phyloP scores from a whole-genome alignment of 192 early-diverging fungal genomes.

The Mycoemilia scoparia region DNA sequence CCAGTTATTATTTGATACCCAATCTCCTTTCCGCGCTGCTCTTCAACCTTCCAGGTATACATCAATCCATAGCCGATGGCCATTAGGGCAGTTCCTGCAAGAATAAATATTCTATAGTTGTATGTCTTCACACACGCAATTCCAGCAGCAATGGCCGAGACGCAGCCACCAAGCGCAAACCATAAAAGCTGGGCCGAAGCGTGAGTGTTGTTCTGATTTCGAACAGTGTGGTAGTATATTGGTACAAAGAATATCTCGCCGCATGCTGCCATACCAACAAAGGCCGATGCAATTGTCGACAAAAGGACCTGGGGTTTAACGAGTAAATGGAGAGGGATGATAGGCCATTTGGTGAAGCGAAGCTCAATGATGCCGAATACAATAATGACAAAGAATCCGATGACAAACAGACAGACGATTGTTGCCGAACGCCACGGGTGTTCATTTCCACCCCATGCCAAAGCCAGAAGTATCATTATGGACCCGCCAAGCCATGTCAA shows the following conservation, averaged over 20 bases:
- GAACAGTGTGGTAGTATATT: conserved; percentile 19
- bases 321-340: conserved; percentile 29
- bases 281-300: conserved; percentile 10
- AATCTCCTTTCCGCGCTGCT: conserved; percentile 3
- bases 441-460: conserved; percentile 41
- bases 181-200: conserved; percentile 18
- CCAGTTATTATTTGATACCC: conserved; percentile 20
- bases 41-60: conserved; percentile 16
- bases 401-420: conserved; percentile 29
- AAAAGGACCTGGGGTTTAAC: conserved; percentile 12
- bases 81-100: conserved; percentile 17
- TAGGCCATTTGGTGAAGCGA: conserved; percentile 43
- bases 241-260: conserved; percentile 30
- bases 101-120: conserved; percentile 14
- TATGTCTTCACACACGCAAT: conserved; percentile 8
- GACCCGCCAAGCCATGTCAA: conserved; percentile 29
- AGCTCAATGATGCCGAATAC: conserved; percentile 38
- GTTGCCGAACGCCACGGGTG: conserved; percentile 30
- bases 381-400: conserved; percentile 14
- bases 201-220: conserved; percentile 6
- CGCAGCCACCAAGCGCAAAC: conserved; percentile 12
- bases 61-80: conserved; percentile 24
- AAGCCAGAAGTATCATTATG: conserved; percentile 31
- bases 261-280: conserved; percentile 25
- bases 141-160: conserved; percentile 11